Evolutionary conservation across 116 monocot species (phyloP), one percentile per base, ranked within the genome.

Genomic region (Dioscorea cayenensis): DNA sequence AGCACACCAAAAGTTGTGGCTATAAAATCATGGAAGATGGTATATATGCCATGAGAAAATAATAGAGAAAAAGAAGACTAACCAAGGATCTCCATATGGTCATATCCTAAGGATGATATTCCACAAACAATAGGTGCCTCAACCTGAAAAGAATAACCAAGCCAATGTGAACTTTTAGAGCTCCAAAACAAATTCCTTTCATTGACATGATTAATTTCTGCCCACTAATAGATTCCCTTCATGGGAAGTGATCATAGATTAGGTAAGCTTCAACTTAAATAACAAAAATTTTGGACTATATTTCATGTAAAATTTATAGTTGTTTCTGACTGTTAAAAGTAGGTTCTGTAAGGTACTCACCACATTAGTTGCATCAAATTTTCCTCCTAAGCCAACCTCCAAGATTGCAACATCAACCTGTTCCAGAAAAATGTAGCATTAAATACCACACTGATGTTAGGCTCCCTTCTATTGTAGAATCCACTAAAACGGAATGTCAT

Each of bases 61-160:
- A 20, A 23, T 3, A 12, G 27, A 8, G 36, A 49, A 36, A 49
- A 68, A 68, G 59, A 71, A 64, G 28, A 82, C 84, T 83, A 50
- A 96, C 96, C 96, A 69, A 96, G 86, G 83, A 96, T 90, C 79
- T 96, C 96, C 92, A 90, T 96, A 49, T 96, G 96, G 66, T 96
- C 96, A 77, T 96, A 90, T 14, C 96, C 96, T 23, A 96, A 76
- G 28, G 96, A 96, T 68, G 96, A 63, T 78, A 96, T 84, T 71
- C 92, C 96, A 86, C 96, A 96, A 64, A 92, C 96, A 69, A 90
- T 58, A 37, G 96, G 96, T 70, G 72, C 74, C 48, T 83, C 67
- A 60, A 90, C 90, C 96, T 96, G 79, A 65, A 86, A 78, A 63
- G 25, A 36, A 51, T 32, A 32, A 32, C 32, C 32, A 32, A 32